These are phyloP conservation scores for Geosmithia flava DNA, from an alignment of 2,329 filamentous ascomycete genomes.

Conservation along the genomic window DNA sequence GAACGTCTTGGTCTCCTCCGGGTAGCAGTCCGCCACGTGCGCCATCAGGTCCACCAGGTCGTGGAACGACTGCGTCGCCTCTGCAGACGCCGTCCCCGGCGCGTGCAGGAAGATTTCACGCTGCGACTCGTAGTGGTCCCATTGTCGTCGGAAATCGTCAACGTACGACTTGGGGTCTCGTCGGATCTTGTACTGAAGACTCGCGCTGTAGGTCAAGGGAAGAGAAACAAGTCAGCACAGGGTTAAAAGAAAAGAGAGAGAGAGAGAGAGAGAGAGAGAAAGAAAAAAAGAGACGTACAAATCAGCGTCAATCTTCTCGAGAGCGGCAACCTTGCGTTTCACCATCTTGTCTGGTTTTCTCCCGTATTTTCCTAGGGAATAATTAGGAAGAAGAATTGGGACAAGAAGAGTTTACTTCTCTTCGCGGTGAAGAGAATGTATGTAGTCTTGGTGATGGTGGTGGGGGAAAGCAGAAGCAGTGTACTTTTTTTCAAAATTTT, in stretches of 20 bases:
- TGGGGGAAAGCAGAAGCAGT: background rate
- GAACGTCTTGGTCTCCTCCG: conserved; percentile 64
- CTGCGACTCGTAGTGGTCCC: conserved; percentile 83
- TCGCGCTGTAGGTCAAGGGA: conserved; percentile 43
- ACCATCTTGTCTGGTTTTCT: conserved; percentile 49
- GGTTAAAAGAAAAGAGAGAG: background rate
- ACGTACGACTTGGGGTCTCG: conserved; percentile 80
- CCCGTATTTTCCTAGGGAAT: too few relatives aligned
- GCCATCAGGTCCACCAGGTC: conserved; percentile 90
- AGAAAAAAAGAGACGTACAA: conserved; percentile 36
- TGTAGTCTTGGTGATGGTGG: background rate
- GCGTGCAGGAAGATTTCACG: conserved; percentile 83
- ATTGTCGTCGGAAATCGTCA: conserved; percentile 80
- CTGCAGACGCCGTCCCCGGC: conserved; percentile 64
- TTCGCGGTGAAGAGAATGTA: background rate
- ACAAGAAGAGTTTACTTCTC: background rate
- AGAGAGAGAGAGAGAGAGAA: background rate
- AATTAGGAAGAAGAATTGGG: too few relatives aligned
- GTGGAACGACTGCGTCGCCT: conserved; percentile 71
- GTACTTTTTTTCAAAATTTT: background rate
- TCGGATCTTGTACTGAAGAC: conserved; percentile 83
- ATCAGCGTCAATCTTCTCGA: conserved; percentile 92
- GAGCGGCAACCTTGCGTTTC: conserved; percentile 80
- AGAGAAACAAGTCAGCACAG: background rate
- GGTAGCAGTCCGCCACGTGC: conserved; percentile 90